Conservation (phyloP, 1,139 yeast species). For the Taphrina populina region DNA sequence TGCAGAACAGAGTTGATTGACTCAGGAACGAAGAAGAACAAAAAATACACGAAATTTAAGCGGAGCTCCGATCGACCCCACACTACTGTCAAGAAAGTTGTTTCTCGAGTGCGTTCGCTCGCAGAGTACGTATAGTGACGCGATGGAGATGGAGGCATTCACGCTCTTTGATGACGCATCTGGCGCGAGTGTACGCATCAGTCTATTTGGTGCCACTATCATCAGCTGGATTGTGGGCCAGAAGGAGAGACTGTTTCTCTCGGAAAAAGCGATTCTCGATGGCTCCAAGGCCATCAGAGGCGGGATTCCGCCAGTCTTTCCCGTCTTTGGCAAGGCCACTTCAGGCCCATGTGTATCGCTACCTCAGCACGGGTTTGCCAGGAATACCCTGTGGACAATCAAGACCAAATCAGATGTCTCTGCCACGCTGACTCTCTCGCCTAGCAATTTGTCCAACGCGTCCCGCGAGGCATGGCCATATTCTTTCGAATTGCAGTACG, state of each 20-base stretch:
- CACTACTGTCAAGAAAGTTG: too few relatives aligned
- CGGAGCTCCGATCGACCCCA: too few relatives aligned
- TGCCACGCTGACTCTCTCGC: slow-evolving; percentile 84
- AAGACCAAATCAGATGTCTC: slow-evolving; percentile 59
- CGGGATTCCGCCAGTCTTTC: slow-evolving; percentile 69
- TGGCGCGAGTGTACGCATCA: slow-evolving; percentile 59
- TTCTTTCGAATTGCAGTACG: slow-evolving; percentile 75
- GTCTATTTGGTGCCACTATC: slow-evolving; percentile 86
- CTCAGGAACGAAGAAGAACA: too few relatives aligned
- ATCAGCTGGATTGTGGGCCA: slow-evolving; percentile 74
- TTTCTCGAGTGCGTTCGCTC: too few relatives aligned
- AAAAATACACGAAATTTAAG: too few relatives aligned
- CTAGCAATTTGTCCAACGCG: slow-evolving; percentile 67
- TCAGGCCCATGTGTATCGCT: slow-evolving; percentile 53
- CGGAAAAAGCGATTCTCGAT: slow-evolving; percentile 75
- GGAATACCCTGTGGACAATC: slow-evolving; percentile 56
- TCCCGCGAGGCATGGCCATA: slow-evolving; percentile 59
- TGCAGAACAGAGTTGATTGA: too few relatives aligned
- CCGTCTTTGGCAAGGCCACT: slow-evolving; percentile 73
- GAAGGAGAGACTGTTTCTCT: slow-evolving; percentile 68
- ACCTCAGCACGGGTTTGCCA: slow-evolving; percentile 96
- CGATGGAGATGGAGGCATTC: slow-evolving; percentile 32
- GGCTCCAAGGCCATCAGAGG: slow-evolving; percentile 94
- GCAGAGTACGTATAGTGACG: too few relatives aligned
- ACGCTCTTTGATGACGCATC: slow-evolving; percentile 39